Conservation (phyloP, 106 monocot genomes). For the Amphibolis antarctica region DNA sequence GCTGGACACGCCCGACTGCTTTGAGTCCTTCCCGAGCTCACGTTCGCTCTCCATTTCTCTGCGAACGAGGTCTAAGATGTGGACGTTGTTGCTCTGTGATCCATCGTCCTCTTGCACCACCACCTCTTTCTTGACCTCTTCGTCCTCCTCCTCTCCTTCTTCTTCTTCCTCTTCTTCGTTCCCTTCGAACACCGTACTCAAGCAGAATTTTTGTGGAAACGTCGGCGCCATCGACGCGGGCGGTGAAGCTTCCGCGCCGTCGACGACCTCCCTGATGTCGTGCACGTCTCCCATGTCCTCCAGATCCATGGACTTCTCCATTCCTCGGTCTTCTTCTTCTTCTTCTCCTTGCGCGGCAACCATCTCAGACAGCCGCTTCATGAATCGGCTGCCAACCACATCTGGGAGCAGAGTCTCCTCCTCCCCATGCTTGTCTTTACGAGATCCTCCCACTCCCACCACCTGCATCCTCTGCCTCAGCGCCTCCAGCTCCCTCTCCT, state of each 20-base stretch:
- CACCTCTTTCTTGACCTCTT: conserved; percentile 58
- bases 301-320: conserved; percentile 86
- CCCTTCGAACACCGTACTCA: conserved; percentile 79
- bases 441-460: no score
- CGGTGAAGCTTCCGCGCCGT: background rate
- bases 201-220: conserved; percentile 27
- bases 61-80: background rate
- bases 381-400: conserved; percentile 29
- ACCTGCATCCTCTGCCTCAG: conserved; percentile 28
- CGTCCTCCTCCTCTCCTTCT: conserved; percentile 33
- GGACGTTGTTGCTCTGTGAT: background rate
- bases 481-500: conserved; percentile 48
- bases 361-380: conserved; percentile 40
- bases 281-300: conserved; percentile 73
- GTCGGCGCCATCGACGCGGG: conserved; percentile 3
- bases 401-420: background rate
- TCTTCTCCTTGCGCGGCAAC: conserved; percentile 25
- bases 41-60: conserved; percentile 6
- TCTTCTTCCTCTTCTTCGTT: conserved; percentile 55
- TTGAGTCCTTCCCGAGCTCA: conserved; percentile 3
- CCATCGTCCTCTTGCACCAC: conserved; percentile 38
- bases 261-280: conserved; percentile 53
- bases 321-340: conserved; percentile 36
- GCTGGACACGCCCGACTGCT: conserved; percentile 30
- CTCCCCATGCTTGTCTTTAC: no score